Evolutionary conservation across 2,329 filamentous ascomycete species (phyloP).

Genomic region (Arthrobotrys entomopaga): DNA sequence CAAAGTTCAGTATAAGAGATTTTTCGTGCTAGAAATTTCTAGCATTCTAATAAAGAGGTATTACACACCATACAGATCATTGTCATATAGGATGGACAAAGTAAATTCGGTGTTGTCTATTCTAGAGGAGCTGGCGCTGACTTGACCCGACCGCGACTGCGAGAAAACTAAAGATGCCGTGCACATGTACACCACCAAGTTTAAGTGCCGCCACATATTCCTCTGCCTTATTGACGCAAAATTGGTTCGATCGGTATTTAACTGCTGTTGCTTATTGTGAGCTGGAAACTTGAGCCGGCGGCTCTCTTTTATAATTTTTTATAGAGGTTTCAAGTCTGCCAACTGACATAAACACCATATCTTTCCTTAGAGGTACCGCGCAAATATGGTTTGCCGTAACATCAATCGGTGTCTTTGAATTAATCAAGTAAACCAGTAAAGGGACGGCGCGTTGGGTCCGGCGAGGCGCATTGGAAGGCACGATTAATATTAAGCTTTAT

Average conservation of each 20-base stretch:
- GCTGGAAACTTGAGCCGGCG: no score
- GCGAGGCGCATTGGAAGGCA: neutral
- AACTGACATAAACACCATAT: no score
- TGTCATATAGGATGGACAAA: conserved; percentile 28
- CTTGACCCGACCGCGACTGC: neutral
- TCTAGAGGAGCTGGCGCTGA: neutral
- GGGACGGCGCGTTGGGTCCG: neutral
- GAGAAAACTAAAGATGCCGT: neutral
- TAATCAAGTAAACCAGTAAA: neutral
- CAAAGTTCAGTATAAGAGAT: neutral
- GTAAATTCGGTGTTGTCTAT: conserved; percentile 13
- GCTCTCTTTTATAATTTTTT: no score
- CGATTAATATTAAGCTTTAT: no score
- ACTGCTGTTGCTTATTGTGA: no score
- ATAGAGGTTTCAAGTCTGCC: no score
- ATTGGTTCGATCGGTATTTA: no score
- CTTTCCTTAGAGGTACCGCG: no score
- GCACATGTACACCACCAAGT: neutral
- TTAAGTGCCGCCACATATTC: no score
- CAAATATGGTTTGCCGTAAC: neutral
- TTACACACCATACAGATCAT: conserved; percentile 27
- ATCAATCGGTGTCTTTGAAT: neutral
- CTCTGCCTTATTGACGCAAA: no score
- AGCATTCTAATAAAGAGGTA: neutral
- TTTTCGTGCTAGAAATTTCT: neutral